Base-by-base conservation (phyloP, 768 basidiomycete species). In the Pleurotus cornucopiae region DNA sequence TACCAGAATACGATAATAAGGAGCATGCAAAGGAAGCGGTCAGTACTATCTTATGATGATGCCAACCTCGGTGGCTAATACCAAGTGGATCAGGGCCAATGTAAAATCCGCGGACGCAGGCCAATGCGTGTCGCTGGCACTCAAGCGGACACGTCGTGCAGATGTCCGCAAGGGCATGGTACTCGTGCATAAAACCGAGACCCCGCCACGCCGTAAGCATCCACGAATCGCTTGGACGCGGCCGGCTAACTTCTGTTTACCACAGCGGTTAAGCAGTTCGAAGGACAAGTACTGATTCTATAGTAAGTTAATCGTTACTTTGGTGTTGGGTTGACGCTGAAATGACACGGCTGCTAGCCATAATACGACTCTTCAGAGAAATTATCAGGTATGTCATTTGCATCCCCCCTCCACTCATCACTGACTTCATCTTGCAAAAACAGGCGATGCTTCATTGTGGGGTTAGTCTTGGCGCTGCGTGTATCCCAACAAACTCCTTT, bases 141-240 rank as follows among this genome's bases (percentile, higher is more conserved):
- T 99, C 25, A 99, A 98, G 75, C 82, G 92, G 45, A 86, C 97
- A 57, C 80, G 88, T 54, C 76, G 91, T 54, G 80, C 84, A 6
- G 83, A 85, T 18, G 85, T 98, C 6, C 77, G 96, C 57, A 98
- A 98, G 70, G 96, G 95, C 11, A 95, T 96, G 95, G 91, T 97
- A 2, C 73, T 98, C 44, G 86, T 94, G 0, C 84, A 84, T 56
- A 91, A 87, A 69, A 81, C 84, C 2, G 94, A 96, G 9, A 72
- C 72, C 5, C 87, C 83, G 23, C 94, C 94, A 3, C 81, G 80
- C 76, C 89, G 90, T 89, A 63, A 54, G 71, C 58, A 30, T 54
- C 45, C 26, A 30, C 49, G 46, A 18, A 20, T 16, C 14, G n/a
- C 11, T 47, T 34, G 11, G 16, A 18, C 7, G 38, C 20, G 23